A percentile compares a stretch with the other conserved stretches of the same genome.
Evolutionary conservation across 768 basidiomycete species (phyloP).

Genomic region (Phylloporus sp.): DNA sequence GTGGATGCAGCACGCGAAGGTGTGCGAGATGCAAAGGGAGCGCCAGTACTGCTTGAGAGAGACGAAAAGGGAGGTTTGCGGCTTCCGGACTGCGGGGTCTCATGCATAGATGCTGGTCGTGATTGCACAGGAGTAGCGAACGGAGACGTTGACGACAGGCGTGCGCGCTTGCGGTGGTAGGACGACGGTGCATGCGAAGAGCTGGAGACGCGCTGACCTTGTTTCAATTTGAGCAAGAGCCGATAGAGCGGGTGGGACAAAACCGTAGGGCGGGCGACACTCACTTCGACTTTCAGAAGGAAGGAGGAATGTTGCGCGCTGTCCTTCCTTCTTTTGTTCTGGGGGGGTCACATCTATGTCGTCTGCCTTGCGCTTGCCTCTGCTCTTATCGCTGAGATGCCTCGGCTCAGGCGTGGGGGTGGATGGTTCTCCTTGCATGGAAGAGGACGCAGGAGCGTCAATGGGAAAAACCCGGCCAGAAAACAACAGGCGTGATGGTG

Average conservation of each 20-base stretch:
- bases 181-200: conserved; percentile 67
- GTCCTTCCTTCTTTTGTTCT: conserved; percentile 48
- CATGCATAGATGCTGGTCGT: conserved; percentile 28
- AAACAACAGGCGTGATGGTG: conserved; percentile 17
- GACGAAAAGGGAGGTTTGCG: conserved; percentile 25
- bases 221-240: conserved; percentile 24
- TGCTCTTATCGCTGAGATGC: conserved; percentile 34
- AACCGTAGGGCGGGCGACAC: conserved; percentile 25
- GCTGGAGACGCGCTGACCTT: conserved; percentile 53
- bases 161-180: conserved; percentile 67
- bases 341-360: conserved; percentile 67
- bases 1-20: conserved; percentile 37
- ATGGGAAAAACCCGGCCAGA: conserved; percentile 9
- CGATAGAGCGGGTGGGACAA: conserved; percentile 19
- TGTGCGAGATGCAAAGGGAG: conserved; percentile 28
- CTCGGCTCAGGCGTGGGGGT: conserved; percentile 34
- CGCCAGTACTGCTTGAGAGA: conserved; percentile 35
- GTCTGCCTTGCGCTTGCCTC: conserved; percentile 72
- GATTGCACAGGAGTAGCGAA: conserved; percentile 31
- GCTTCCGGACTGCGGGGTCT: conserved; percentile 18
- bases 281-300: conserved; percentile 54
- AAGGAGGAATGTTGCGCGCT: conserved; percentile 60
- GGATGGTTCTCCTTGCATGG: conserved; percentile 24
- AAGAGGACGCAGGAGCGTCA: conserved; percentile 10
- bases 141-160: conserved; percentile 44